Conservation (phyloP, 257 asterid genomes). For the Plantago ovata region DNA sequence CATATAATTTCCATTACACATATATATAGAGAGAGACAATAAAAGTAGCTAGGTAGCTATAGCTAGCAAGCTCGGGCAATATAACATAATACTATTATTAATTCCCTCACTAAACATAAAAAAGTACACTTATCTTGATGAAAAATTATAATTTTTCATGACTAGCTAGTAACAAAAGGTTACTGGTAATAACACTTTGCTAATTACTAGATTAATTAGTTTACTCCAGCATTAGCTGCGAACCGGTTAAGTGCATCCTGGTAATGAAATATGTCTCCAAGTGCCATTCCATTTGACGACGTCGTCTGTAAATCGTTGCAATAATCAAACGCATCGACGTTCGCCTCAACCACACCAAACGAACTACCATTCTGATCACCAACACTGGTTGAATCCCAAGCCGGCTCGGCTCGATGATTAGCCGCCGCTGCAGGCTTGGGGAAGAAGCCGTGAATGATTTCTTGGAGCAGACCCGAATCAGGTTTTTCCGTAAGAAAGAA, state of each 20-base stretch:
- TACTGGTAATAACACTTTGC: too few relatives aligned
- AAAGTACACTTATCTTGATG: too few relatives aligned
- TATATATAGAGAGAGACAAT: background rate
- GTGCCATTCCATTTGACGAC: conserved; percentile 8
- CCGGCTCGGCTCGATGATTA: background rate
- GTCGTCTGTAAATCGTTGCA: conserved; percentile 7
- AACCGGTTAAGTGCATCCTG: conserved; percentile 28
- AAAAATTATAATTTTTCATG: too few relatives aligned
- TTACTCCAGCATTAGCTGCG: conserved; percentile 23
- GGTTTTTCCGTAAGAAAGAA: conserved; percentile 48
- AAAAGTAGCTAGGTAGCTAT: too few relatives aligned
- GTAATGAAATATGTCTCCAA: conserved; percentile 28
- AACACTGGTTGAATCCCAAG: background rate
- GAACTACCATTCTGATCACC: conserved; percentile 14
- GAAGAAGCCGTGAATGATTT: conserved; percentile 32
- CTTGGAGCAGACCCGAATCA: conserved; percentile 37
- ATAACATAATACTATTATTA: too few relatives aligned
- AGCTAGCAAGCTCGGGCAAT: too few relatives aligned
- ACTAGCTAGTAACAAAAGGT: too few relatives aligned
- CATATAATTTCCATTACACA: background rate
- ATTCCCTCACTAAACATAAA: too few relatives aligned
- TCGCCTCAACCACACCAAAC: conserved; percentile 10
- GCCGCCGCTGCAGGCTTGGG: conserved; percentile 16
- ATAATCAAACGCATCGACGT: background rate
- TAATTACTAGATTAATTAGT: too few relatives aligned